Base-by-base conservation (phyloP, 371 early-diverging fungal species). In the Sporodiniella umbellata region DNA sequence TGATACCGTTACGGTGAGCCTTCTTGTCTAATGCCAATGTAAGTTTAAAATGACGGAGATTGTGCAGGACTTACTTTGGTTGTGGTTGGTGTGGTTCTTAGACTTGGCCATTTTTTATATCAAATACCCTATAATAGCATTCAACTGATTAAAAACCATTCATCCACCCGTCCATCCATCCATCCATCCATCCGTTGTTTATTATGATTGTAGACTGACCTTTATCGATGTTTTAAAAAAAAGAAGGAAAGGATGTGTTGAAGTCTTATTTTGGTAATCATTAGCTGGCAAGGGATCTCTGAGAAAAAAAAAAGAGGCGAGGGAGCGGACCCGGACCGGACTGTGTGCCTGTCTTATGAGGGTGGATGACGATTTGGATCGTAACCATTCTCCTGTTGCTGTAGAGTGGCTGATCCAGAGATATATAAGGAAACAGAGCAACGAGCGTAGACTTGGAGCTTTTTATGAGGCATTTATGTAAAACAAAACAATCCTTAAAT, bases 21-120 rank as follows among this genome's bases (percentile, higher is more conserved):
- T 97, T 98, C 78, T 86, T 85, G 93, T 92, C 82, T 83, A 21
- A 40, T 40, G 18, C 12, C 12, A 18, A 19, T 14, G 5, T 4
- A 5, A 24, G 33, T 7, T 12, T 17, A 35, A 33, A 4, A 35
- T n/a, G n/a, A n/a, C n/a, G 15, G 4, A 35, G 35, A 11, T 8
- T 12, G 10, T 0, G 12, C 15, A 7, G 15, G 24, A 15, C 81
- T 54, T 78, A 80, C 79, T 96, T 84, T 99, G 98, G 89, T 98
- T 98, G 90, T 95, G 95, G 87, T 97, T 97, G 79, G 99, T 98
- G 89, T 97, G 97, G 87, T 99, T 98, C 93, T 96, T 94, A 52
- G 89, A 87, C 86, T 94, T 94, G 40, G 40, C 40, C 40, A 40
- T 40, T 11, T 28, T 35, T 35, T 35, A 1, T 11, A 11, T 35